Evolutionary conservation across 169 alveolate species (phyloP), one percentile per base, ranked within the genome.

Genomic region (Blepharisma undulans): DNA sequence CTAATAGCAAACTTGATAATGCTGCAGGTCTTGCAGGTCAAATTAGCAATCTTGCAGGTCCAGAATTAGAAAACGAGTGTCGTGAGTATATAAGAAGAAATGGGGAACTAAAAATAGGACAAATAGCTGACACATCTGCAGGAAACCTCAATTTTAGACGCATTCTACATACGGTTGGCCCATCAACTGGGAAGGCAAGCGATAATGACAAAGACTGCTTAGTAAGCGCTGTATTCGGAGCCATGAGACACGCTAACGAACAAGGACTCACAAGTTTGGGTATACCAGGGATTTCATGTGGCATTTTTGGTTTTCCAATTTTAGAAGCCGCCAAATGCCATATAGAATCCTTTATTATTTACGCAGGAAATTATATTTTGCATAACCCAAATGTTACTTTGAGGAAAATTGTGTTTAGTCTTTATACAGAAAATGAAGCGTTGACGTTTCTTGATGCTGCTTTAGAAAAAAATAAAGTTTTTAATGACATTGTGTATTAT

Each of bases 121-220:
- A 90, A 90, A 92, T 92, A 30, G 72, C 87, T 87, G 86, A 76
- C n/a, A 87, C 94, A 5, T 87, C 89, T 77, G 93, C 92, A n/a
- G 92, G 90, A 90, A 90, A 90, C 80, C 82, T 93, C 76, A 92
- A 92, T 19, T 93, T 92, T 80, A 90, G 90, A 87, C 81, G 66
- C 72, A 59, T 93, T 21, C 87, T 93, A 4, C 93, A 90, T 33
- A 89, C 93, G 60, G 93, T 84, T 87, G 95, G 95, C 10, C 95
- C 95, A 4, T 2, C 3, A 4, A 3, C 34, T 29, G 33, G 33
- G 19, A 29, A 25, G 8, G 7, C 36, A 72, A 7, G 12, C 33
- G 21, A 2, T 78, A 1, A 21, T 22, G 25, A 27, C 10, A 0
- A 22, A 25, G 34, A 78, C 34, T 61, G 30, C 10, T 21, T 78